Conservation (phyloP, 2,329 filamentous ascomycete genomes). For the Verticillium isaacii region DNA sequence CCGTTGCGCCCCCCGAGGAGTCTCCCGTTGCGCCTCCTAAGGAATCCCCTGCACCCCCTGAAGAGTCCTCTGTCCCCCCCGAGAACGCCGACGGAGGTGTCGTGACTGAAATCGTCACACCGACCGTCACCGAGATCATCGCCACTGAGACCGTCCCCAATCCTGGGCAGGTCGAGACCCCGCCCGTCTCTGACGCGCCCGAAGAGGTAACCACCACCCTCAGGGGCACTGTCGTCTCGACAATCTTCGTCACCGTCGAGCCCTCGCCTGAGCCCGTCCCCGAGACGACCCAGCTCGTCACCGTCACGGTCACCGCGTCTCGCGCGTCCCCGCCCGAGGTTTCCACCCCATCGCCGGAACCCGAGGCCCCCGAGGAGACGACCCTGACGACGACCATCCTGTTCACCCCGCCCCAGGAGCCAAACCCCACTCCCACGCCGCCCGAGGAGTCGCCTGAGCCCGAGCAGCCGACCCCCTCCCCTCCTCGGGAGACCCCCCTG, state of each 20-base stretch:
- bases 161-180: conserved; percentile 1
- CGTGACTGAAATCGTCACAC: conserved; percentile 5
- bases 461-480: background rate
- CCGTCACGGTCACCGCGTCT: conserved; percentile 1
- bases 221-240: conserved; percentile 8
- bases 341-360: background rate
- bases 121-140: conserved; percentile 4
- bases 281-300: conserved; percentile 1
- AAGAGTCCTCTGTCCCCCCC: background rate
- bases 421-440: background rate
- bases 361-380: background rate
- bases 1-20: background rate
- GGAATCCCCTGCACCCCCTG: background rate
- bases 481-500: background rate
- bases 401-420: background rate
- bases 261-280: background rate
- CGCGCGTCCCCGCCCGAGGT: background rate
- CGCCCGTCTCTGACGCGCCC: background rate
- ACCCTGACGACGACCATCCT: background rate
- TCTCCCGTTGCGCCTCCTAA: no score
- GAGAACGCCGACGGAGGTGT: background rate
- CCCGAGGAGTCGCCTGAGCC: background rate
- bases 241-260: conserved; percentile 5
- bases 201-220: conserved; percentile 5
- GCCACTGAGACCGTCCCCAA: conserved; percentile 10